Evolutionary conservation across 768 basidiomycete species (phyloP), one percentile per base, ranked within the genome.

Genomic region (Collybia mongolica): DNA sequence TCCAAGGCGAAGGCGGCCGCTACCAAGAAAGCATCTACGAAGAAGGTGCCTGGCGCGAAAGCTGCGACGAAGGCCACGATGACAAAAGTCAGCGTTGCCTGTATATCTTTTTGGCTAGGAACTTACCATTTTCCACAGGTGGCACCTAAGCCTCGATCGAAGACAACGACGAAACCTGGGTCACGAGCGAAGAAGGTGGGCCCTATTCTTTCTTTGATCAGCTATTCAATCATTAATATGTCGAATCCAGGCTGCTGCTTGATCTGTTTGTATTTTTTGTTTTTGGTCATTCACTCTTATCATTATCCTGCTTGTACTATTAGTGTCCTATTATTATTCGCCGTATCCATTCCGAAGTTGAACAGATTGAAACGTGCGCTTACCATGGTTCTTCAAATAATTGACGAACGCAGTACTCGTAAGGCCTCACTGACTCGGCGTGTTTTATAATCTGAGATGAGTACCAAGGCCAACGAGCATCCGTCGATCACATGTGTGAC

Each of bases 1-100:
- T 52, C 73, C 39, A 74, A 71, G 58, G 69, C 72, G 3, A 73
- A 72, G 60, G 55, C 65, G 28, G 72, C 71, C 29, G 68, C 68
- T 11, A 65, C 63, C 6, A 67, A 71, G 54, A 74, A 73, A 59
- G 53, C 65, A 18, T 60, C 69, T 11, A 62, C 61, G 17, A 68
- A 70, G 57, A 71, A 72, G 59, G 56, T 67, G 3, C 56, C 72
- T 14, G 52, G 72, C n/a, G 35, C 67, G 37, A 58, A 65, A 17
- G 63, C 68, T 22, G 58, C 65, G 39, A 65, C 68, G 28, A 65
- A 65, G 57, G 49, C 65, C 23, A 51, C 61, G n/a, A 49, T 64
- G n/a, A 57, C 65, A 17, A 72, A 71, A 60, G 63, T 65, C 39
- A 22, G 60, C 43, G 20, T 5, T 22, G 19, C 36, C 48, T 43